phyloP scores from a whole-genome alignment of 345 rosid species.

The Corchorus capsularis region DNA sequence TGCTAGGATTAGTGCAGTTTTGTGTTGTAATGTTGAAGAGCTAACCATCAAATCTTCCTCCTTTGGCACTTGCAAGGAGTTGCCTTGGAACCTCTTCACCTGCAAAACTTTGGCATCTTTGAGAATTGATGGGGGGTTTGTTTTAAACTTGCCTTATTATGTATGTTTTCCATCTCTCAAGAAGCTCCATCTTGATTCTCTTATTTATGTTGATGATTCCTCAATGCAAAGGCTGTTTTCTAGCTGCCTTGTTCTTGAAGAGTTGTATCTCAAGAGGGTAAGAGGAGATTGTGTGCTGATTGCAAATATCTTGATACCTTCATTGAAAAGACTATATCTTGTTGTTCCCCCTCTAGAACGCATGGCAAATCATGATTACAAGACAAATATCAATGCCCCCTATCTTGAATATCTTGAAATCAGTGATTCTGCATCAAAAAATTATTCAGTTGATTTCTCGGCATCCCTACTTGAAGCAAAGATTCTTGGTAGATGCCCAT shows the following conservation, averaged over 20 bases:
- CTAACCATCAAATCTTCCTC: not conserved
- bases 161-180: not conserved
- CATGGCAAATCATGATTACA: not conserved
- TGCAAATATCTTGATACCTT: not conserved
- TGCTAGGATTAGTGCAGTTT: not conserved
- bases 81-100: not conserved
- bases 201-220: not conserved
- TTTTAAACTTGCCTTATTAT: not conserved
- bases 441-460: not conserved
- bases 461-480: not conserved
- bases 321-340: not conserved
- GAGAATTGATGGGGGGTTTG: not conserved
- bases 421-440: not conserved
- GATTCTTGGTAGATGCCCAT: not conserved
- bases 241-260: not conserved
- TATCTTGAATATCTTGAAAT: not conserved
- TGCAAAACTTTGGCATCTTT: not conserved
- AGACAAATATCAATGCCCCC: not conserved
- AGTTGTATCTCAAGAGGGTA: not conserved
- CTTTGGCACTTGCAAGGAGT: not conserved
- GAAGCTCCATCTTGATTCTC: not conserved
- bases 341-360: not conserved
- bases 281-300: not conserved
- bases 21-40: not conserved
- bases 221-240: not conserved